Evolutionary conservation across 1,284 basidiomycete genomes (phyloP).

Genomic region (Phellinidium pouzarii): DNA sequence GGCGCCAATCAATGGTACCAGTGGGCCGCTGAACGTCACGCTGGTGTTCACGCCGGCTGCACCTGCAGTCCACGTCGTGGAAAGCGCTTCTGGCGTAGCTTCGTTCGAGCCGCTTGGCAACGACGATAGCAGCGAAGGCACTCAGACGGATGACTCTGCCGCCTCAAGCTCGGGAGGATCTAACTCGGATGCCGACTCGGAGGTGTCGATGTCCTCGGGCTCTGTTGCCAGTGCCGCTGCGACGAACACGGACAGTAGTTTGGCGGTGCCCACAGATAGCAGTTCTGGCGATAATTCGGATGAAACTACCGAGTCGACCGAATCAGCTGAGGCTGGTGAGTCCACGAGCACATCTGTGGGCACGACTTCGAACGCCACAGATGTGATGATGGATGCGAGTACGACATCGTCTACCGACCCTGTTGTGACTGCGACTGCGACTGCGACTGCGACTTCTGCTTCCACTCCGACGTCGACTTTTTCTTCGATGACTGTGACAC

Average conservation of each 20-base stretch:
- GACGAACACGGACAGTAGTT: slow-evolving; percentile 17
- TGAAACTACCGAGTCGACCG: slow-evolving; percentile 22
- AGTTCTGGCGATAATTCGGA: slow-evolving; percentile 18
- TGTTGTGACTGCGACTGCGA: slow-evolving; percentile 5
- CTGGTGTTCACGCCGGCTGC: slow-evolving; percentile 38
- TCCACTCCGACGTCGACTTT: slow-evolving; percentile 1
- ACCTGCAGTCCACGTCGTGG: slow-evolving; percentile 27
- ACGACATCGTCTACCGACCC: slow-evolving; percentile 21
- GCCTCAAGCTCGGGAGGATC: not conserved
- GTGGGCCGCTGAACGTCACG: slow-evolving; percentile 35
- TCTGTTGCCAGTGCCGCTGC: slow-evolving; percentile 22
- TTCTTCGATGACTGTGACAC: not conserved
- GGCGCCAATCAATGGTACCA: slow-evolving; percentile 16
- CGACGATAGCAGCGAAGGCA: not conserved
- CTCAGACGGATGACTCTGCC: not conserved
- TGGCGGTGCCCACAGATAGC: slow-evolving; percentile 15
- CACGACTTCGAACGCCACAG: slow-evolving; percentile 18
- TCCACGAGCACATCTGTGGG: slow-evolving; percentile 15
- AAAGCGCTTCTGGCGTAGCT: slow-evolving; percentile 12
- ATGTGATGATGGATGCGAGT: slow-evolving; percentile 13
- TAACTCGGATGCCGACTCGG: not conserved
- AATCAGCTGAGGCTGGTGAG: slow-evolving; percentile 19
- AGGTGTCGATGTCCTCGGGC: not conserved
- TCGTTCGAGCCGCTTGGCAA: slow-evolving; percentile 10
- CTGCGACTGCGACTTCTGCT: too few relatives aligned